Base-by-base conservation (phyloP, 768 basidiomycete species). In the Fomitopsis pulvina region DNA sequence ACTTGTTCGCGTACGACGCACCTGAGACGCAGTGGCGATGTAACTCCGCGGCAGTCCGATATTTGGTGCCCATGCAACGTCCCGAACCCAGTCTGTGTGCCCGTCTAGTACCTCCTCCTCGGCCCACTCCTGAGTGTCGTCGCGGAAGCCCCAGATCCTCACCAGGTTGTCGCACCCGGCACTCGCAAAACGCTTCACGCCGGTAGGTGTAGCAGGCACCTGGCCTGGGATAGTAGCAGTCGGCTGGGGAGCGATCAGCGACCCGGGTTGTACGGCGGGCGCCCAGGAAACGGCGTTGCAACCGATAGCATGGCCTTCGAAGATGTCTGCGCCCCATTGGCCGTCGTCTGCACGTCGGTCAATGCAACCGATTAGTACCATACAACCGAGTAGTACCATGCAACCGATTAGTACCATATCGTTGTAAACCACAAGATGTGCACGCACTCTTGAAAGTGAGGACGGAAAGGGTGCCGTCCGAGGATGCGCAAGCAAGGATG, bases 201-300 rank as follows among this genome's bases (percentile, higher is more conserved):
- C 65, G 40, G 68, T 63, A 18, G 65, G 65, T 6, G 71, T 59
- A 0, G 62, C 58, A 28, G 65, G 63, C 4, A 63, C 63, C 65
- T 76, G 76, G 18, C 71, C 75, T 1, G 78, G 75, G 16, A 71
- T 65, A 52, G 78, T 58, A 47, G 73, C 69, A 9, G 64, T 65
- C 56, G 75, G 78, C 58, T 80, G 79, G 4, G 87, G 84, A 1
- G 80, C 78, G 55, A 91, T 87, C 49, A 94, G 80, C 11, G 87
- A 87, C 29, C 90, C 91, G 3, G 92, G 87, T 28, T 87, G 79
- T 39, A 83, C 81, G 32, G 93, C 91, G 1, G 96, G 95, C 0
- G 93, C 92, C 96, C 96, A 99, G 5, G 93, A 94, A 42, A 98
- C 88, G 46, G 94, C 90, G 62, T 97, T 98, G 66, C 92, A 96